Evolutionary conservation across 176 grass and related monocot species (phyloP), one percentile per base, ranked within the genome.

Genomic region (Zea luxurians): DNA sequence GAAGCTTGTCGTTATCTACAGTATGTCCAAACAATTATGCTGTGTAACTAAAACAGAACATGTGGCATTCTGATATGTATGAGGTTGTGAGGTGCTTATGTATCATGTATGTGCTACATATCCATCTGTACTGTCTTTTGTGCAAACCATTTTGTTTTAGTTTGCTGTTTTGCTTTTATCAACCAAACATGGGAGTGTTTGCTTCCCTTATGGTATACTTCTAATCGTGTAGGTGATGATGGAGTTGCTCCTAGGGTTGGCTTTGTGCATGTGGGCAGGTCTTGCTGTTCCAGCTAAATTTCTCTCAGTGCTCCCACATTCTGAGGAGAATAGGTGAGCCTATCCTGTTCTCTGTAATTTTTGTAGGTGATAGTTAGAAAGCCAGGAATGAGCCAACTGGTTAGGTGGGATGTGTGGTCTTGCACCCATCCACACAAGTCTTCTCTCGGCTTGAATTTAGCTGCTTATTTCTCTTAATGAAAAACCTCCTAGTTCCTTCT

Each of bases 241-340:
- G 13, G 71, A 95, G 83, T 81, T 99, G 59, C 88, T 99, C 21
- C 3, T 99, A 78, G 96, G 96, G 40, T 66, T 99, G 66, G 70
- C 48, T 52, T 85, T 99, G 36, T 95, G 92, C 82, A 80, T 93
- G 64, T 99, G 90, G 88, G 90, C 92, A 0, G 92, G 90, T 67
- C 81, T 99, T 37, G 68, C 90, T 70, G 90, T 89, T 55, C 96
- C 96, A 38, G 55, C 80, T 0, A 99, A 95, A 48, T 95, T 93
- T 46, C 79, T 64, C 70, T 99, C 92, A 0, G 89, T 95, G 66
- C 75, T 95, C 38, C 90, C 92, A 41, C 87, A 95, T 68, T 99
- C 96, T 0, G 92, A 99, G 64, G 96, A 92, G 81, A 99, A 99
- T 83, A 99, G 92, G 92, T 95, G 71, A 35, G 52, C 3, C 8